Evolutionary conservation across 163 green algal genomes (phyloP).

Genomic region (Chloromonas sp.): DNA sequence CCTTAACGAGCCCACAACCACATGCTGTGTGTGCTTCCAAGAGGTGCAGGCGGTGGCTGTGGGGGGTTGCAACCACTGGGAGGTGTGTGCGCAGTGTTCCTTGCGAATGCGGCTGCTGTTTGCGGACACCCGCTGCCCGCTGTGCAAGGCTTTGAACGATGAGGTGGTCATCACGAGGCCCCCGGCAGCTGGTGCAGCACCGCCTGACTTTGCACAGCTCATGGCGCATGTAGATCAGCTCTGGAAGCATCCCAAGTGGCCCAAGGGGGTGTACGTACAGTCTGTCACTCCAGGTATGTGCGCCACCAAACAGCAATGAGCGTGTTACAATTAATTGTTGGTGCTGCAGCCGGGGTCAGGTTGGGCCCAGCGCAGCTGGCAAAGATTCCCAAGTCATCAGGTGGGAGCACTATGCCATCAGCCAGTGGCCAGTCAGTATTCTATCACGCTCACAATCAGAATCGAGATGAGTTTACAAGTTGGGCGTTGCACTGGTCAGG

Average conservation of each 20-base stretch:
- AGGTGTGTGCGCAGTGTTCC: slow-evolving; percentile 52
- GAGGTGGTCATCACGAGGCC: slow-evolving; percentile 30
- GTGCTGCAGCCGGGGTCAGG: no score
- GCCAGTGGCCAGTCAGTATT: no score
- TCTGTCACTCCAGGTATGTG: background rate
- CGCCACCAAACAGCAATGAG: background rate
- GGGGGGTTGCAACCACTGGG: slow-evolving; percentile 49
- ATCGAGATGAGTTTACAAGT: no score
- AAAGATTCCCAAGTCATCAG: no score
- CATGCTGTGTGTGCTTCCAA: background rate
- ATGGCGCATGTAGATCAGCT: slow-evolving; percentile 5
- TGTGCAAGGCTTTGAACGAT: slow-evolving; percentile 61
- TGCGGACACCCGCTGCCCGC: slow-evolving; percentile 43
- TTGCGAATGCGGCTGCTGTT: slow-evolving; percentile 65
- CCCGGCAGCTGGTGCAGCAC: background rate
- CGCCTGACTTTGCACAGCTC: slow-evolving; percentile 16
- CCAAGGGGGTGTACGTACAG: slow-evolving; percentile 28
- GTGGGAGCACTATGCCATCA: no score
- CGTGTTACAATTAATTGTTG: no score
- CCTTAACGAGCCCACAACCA: background rate
- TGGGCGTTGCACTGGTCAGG: no score
- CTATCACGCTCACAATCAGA: no score
- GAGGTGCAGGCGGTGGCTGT: slow-evolving; percentile 27
- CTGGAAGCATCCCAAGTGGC: slow-evolving; percentile 35
- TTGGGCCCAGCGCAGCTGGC: no score